A percentile compares a stretch with the other conserved stretches of the same genome.
Conservation (phyloP, 2,329 filamentous ascomycete genomes). For the Coleophoma crateriformis region DNA sequence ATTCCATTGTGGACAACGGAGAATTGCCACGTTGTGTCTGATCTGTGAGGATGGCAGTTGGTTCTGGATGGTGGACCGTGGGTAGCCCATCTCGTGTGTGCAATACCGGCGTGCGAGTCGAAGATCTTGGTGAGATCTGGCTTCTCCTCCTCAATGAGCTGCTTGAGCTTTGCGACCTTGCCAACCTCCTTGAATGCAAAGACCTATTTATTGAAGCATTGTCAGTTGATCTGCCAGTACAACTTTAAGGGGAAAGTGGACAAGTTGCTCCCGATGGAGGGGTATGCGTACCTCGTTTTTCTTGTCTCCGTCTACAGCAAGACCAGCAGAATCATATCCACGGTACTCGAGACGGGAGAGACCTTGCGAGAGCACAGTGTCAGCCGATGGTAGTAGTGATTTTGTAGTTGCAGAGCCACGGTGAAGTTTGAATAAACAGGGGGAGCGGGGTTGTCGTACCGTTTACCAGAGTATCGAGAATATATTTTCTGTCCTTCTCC, state of each 20-base stretch:
- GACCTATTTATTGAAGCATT: conserved; percentile 36
- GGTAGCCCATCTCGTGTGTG: conserved; percentile 98
- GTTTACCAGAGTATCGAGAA: conserved; percentile 93
- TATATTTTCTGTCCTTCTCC: conserved; percentile 96
- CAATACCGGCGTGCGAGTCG: conserved; percentile 96
- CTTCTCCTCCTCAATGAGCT: conserved; percentile 79
- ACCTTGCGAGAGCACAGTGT: conserved; percentile 44
- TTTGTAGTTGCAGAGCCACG: too few relatives aligned
- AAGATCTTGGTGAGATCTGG: conserved; percentile 89
- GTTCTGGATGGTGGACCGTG: conserved; percentile 88
- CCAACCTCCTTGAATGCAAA: conserved; percentile 98
- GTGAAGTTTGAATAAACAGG: background rate
- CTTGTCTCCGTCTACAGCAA: conserved; percentile 96
- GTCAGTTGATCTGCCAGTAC: too few relatives aligned
- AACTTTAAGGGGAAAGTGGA: background rate
- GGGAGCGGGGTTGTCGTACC: conserved; percentile 49
- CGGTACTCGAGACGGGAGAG: conserved; percentile 96
- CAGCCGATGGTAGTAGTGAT: background rate
- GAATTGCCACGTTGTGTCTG: conserved; percentile 94
- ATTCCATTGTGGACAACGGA: conserved; percentile 98
- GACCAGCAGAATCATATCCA: conserved; percentile 94
- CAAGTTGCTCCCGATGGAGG: background rate
- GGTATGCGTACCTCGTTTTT: conserved; percentile 64
- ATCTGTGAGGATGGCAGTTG: conserved; percentile 99
- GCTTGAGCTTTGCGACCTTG: conserved; percentile 95